A percentile compares a stretch with the other conserved stretches of the same genome.
These are phyloP conservation scores for Eucalyptus viminalis DNA, from an alignment of 345 rosid species.

Conservation along the genomic window DNA sequence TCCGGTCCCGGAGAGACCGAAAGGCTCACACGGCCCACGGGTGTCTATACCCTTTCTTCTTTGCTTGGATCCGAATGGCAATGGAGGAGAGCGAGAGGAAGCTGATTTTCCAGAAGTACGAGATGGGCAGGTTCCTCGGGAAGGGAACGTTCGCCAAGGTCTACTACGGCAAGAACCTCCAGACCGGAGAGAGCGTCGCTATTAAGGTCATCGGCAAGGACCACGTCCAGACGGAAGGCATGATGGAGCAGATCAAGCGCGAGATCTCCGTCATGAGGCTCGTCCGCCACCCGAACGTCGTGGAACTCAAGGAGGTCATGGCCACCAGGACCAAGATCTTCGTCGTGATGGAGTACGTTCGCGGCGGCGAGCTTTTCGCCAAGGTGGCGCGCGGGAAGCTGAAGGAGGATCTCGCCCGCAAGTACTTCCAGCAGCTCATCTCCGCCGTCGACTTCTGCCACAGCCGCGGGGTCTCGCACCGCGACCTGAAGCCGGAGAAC, in stretches of 20 bases:
- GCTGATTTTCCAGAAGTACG: slow-evolving; percentile 47
- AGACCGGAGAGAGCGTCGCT: slow-evolving; percentile 46
- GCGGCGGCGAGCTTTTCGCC: slow-evolving; percentile 71
- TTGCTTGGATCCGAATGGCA: not conserved
- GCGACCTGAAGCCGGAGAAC: slow-evolving; percentile 85
- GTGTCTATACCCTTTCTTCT: not conserved
- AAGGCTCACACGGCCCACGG: not conserved
- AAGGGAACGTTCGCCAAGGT: slow-evolving; percentile 87
- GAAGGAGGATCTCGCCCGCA: slow-evolving; percentile 43
- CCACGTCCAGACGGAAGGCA: slow-evolving; percentile 28
- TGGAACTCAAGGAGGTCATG: slow-evolving; percentile 66
- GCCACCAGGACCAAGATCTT: slow-evolving; percentile 61
- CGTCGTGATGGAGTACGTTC: slow-evolving; percentile 69
- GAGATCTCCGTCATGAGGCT: slow-evolving; percentile 81
- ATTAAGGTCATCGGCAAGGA: slow-evolving; percentile 58
- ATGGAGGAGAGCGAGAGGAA: slow-evolving; percentile 5
- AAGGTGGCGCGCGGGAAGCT: slow-evolving; percentile 52
- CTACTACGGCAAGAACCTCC: slow-evolving; percentile 37
- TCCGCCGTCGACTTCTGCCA: slow-evolving; percentile 76
- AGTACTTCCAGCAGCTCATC: slow-evolving; percentile 64
- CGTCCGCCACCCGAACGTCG: slow-evolving; percentile 65
- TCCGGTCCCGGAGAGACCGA: not conserved
- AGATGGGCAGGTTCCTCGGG: slow-evolving; percentile 53
- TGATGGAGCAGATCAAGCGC: slow-evolving; percentile 66
- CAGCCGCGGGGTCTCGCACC: slow-evolving; percentile 75